Evolutionary conservation across 306 rosid genomes (phyloP).

Genomic region (Quillaja saponaria): DNA sequence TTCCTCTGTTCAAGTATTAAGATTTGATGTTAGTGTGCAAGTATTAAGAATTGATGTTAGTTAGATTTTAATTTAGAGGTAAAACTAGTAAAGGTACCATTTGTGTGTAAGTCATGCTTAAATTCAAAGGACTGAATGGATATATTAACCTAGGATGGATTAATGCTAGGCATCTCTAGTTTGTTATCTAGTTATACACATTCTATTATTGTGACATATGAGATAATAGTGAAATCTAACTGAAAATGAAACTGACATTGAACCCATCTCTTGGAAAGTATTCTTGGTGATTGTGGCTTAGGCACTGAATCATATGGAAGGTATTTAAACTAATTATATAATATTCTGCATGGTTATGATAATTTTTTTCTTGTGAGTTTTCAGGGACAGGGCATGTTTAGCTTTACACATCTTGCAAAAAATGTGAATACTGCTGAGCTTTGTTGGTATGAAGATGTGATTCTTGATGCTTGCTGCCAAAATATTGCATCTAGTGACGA

Average conservation of each 20-base stretch:
- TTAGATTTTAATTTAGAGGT: background rate
- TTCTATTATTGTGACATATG: background rate
- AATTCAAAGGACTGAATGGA: background rate
- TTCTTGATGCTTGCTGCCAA: constrained; percentile 97
- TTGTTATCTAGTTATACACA: background rate
- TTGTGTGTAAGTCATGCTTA: background rate
- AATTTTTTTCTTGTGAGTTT: constrained; percentile 15
- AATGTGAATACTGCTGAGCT: constrained; percentile 66
- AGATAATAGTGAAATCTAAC: background rate
- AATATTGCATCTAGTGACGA: constrained; percentile 77
- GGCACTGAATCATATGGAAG: constrained; percentile 1
- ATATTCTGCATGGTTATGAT: background rate
- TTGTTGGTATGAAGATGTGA: constrained; percentile 67
- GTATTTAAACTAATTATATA: constrained; percentile 7
- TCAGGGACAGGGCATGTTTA: constrained; percentile 87
- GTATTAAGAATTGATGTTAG: background rate
- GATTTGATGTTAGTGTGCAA: too few relatives aligned
- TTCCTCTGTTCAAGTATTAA: background rate
- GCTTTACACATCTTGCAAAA: constrained; percentile 61
- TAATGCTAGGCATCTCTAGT: background rate
- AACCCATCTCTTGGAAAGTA: too few relatives aligned
- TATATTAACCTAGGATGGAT: background rate
- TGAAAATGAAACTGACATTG: constrained; percentile 18
- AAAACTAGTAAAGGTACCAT: background rate
- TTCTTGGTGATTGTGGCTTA: too few relatives aligned